These are phyloP conservation scores for Leishmania guyanensis DNA, from an alignment of 208 protist species.

Conservation along the genomic window DNA sequence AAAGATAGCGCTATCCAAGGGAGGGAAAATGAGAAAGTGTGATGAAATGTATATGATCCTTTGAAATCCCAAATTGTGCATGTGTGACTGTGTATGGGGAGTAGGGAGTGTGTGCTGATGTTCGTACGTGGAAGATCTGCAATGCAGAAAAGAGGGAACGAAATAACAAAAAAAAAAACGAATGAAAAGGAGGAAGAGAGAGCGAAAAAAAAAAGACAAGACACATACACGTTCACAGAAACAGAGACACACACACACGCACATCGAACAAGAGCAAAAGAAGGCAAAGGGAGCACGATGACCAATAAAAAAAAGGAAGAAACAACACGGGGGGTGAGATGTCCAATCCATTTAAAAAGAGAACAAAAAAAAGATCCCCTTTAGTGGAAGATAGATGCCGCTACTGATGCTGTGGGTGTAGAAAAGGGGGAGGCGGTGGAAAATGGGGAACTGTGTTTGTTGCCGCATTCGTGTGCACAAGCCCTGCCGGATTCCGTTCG, in stretches of 20 bases:
- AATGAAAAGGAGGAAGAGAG: neutral
- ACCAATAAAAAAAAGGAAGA: neutral
- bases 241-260: neutral
- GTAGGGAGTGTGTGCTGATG: neutral
- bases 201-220: constrained; percentile 9
- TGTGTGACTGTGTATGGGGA: neutral
- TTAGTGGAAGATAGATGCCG: neutral
- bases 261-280: constrained; percentile 15
- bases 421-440: neutral
- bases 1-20: neutral
- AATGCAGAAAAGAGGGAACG: neutral
- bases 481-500: neutral
- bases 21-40: neutral
- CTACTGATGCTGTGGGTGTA: neutral
- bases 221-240: neutral
- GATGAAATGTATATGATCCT: neutral
- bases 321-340: neutral
- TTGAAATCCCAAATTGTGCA: neutral
- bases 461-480: neutral
- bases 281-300: constrained; percentile 2
- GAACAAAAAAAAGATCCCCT: neutral
- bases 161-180: neutral
- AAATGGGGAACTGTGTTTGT: neutral
- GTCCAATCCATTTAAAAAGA: constrained; percentile 23
- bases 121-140: neutral